These are phyloP conservation scores for Mortierella sp. DNA, from an alignment of 371 early-diverging fungal species.

Conservation along the genomic window DNA sequence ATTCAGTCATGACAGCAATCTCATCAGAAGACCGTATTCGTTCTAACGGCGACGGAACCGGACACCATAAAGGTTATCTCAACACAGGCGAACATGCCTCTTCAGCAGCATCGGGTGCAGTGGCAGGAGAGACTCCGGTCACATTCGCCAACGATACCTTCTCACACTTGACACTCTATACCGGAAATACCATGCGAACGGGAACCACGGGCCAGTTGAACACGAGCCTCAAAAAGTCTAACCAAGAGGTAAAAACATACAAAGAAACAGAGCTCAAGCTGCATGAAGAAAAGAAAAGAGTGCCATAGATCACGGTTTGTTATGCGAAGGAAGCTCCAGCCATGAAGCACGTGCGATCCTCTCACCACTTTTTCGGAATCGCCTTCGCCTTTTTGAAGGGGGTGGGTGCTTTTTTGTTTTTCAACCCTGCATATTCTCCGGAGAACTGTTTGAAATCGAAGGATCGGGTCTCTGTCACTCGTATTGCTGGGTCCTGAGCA, in stretches of 20 bases:
- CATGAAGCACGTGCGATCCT: too few species aligned
- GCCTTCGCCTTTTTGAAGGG: too few species aligned
- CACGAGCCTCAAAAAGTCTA: constrained; percentile 58
- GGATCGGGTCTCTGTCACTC: too few species aligned
- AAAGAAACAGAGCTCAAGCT: too few species aligned
- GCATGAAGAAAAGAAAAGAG: too few species aligned
- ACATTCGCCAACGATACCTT: constrained; percentile 41
- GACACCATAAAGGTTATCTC: constrained; percentile 1
- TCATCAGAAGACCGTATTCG: constrained; percentile 23
- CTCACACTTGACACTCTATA: constrained; percentile 59
- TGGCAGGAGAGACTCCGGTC: not conserved
- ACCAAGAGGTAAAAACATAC: constrained; percentile 57
- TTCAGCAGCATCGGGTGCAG: not conserved
- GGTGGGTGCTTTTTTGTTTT: too few species aligned
- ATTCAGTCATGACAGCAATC: constrained; percentile 19
- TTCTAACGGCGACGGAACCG: not conserved
- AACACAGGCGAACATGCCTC: not conserved
- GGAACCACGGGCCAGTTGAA: constrained; percentile 56
- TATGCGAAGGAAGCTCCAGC: too few species aligned
- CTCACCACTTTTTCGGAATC: too few species aligned
- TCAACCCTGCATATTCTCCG: too few species aligned
- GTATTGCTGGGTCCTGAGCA: too few species aligned
- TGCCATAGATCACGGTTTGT: too few species aligned
- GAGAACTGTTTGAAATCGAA: too few species aligned
- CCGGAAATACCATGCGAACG: constrained; percentile 67